These are phyloP conservation scores for Sporothrix humicola DNA, from an alignment of 2,329 filamentous ascomycete genomes.

Conservation along the genomic window DNA sequence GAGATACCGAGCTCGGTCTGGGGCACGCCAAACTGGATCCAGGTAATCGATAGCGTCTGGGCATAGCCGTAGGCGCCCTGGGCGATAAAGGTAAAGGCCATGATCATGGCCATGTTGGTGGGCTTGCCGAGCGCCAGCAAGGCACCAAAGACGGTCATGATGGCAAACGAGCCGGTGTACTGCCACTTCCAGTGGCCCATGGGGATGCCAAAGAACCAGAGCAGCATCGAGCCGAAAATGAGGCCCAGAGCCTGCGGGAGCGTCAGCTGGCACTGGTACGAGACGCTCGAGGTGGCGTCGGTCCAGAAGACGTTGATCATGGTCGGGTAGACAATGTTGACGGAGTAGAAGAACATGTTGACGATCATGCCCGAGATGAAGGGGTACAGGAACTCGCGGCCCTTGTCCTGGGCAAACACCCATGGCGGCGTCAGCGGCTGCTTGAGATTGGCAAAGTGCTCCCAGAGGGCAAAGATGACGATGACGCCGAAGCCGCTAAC, in stretches of 20 bases:
- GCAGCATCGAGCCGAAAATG: conserved; percentile 49
- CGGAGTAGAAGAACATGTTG: conserved; percentile 33
- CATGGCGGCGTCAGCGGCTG: conserved; percentile 50
- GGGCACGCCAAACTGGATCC: conserved; percentile 54
- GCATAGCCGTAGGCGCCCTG: conserved; percentile 54
- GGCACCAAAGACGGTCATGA: conserved; percentile 52
- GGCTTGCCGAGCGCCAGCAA: conserved; percentile 52
- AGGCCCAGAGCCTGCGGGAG: conserved; percentile 54
- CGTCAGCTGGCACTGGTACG: conserved; percentile 42
- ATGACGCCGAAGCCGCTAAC: conserved; percentile 46
- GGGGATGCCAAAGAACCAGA: conserved; percentile 48
- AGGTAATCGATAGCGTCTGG: conserved; percentile 54
- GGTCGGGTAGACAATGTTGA: conserved; percentile 48
- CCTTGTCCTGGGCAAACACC: conserved; percentile 52
- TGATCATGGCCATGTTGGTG: conserved; percentile 51
- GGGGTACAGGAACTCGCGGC: conserved; percentile 42
- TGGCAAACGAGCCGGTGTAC: conserved; percentile 50
- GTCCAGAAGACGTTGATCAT: conserved; percentile 43
- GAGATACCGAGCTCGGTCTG: conserved; percentile 54
- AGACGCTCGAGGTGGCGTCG: conserved; percentile 10
- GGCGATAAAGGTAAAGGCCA: conserved; percentile 54
- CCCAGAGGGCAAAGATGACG: conserved; percentile 48
- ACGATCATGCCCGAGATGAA: conserved; percentile 29
- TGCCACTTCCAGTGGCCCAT: conserved; percentile 55
- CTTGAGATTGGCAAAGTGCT: conserved; percentile 46